Evolutionary conservation across 257 asterid species (phyloP).

Genomic region (Lavandula angustifolia): DNA sequence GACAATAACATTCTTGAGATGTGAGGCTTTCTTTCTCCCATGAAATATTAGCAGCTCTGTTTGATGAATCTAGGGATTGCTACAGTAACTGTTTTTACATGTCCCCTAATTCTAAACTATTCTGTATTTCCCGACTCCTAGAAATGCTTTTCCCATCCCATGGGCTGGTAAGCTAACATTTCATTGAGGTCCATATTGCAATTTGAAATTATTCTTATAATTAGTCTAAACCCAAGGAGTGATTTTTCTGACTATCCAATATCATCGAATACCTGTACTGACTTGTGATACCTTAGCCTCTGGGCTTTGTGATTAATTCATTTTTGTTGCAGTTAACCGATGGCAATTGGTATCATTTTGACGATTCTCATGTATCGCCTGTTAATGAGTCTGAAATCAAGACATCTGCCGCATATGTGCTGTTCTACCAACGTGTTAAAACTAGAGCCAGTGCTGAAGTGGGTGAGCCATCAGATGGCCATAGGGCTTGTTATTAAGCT

Average conservation of each 20-base stretch:
- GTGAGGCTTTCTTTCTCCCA: background rate
- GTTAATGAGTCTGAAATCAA: conserved; percentile 67
- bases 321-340: conserved; percentile 30
- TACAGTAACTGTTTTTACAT: no score
- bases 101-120: background rate
- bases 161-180: background rate
- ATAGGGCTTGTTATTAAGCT: conserved; percentile 36
- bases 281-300: no score
- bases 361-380: conserved; percentile 83
- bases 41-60: background rate
- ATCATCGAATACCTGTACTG: no score
- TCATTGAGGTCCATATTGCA: background rate
- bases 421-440: conserved; percentile 81
- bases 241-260: no score
- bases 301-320: background rate
- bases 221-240: no score
- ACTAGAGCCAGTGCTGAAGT: conserved; percentile 35
- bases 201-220: background rate
- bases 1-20: background rate
- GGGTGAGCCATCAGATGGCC: conserved; percentile 51
- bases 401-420: conserved; percentile 93
- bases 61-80: background rate
- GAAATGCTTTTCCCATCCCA: background rate
- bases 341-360: conserved; percentile 83
- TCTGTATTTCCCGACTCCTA: background rate